These are phyloP conservation scores for Cydonia oblonga DNA, from an alignment of 331 rosid species.

Conservation along the genomic window DNA sequence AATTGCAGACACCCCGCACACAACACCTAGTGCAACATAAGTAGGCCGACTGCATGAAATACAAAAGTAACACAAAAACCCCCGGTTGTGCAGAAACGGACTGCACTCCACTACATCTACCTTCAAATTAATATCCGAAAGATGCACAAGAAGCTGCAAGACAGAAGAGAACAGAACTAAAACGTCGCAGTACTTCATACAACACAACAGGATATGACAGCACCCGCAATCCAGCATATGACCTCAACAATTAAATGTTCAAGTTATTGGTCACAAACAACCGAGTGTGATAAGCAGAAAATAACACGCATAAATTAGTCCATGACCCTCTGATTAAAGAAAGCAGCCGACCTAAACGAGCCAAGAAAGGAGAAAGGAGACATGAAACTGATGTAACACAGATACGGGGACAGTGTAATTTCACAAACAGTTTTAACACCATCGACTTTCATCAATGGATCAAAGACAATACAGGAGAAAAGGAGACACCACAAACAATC, in stretches of 20 bases:
- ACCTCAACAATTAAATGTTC: neutral
- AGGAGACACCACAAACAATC: neutral
- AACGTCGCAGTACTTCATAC: too few relatives aligned
- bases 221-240: neutral
- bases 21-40: too few relatives aligned
- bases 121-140: too few relatives aligned
- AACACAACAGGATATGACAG: too few relatives aligned
- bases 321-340: neutral
- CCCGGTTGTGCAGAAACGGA: too few relatives aligned
- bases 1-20: too few relatives aligned
- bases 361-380: neutral
- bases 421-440: neutral
- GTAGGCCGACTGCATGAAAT: too few relatives aligned
- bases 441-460: neutral
- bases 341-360: neutral
- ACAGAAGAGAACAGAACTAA: too few relatives aligned
- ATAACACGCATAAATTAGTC: neutral
- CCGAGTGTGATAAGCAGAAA: neutral
- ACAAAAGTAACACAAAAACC: too few relatives aligned
- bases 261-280: too few relatives aligned
- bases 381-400: neutral
- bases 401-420: neutral
- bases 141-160: too few relatives aligned
- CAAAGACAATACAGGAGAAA: neutral
- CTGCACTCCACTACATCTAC: too few relatives aligned